These are phyloP conservation scores for Colletotrichum siamense DNA, from an alignment of 2,329 filamentous ascomycete species.

Conservation along the genomic window DNA sequence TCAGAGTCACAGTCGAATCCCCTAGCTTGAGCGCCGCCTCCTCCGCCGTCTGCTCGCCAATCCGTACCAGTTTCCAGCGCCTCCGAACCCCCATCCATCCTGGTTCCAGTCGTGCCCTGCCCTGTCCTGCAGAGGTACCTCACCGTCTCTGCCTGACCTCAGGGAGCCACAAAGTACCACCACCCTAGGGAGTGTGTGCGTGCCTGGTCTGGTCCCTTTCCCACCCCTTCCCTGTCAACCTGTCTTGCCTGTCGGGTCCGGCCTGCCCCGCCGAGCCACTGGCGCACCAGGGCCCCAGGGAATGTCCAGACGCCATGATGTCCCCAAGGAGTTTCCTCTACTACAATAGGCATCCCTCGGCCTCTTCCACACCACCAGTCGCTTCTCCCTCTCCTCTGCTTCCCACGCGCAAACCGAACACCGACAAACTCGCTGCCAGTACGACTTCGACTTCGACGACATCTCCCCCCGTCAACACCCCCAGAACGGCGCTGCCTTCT, in stretches of 20 bases:
- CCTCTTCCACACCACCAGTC: conserved; percentile 3
- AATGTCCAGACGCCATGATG: conserved; percentile 25
- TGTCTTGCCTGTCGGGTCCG: conserved; percentile 22
- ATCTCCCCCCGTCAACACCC: neutral
- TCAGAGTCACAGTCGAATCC: neutral
- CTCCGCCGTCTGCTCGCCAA: neutral
- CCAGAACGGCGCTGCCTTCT: conserved; percentile 21
- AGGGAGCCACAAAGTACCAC: neutral
- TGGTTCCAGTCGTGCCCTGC: neutral
- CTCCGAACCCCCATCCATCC: neutral
- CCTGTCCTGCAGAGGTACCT: conserved; percentile 8
- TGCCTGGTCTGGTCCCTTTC: conserved; percentile 18
- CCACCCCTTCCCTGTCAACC: conserved; percentile 20
- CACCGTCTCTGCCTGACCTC: neutral
- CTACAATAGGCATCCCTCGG: conserved; percentile 24
- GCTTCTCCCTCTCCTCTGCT: neutral
- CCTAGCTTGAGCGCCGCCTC: conserved; percentile 8
- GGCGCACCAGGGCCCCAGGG: conserved; percentile 13
- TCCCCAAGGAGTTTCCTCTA: conserved; percentile 27
- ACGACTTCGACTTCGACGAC: neutral
- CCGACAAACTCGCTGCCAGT: neutral
- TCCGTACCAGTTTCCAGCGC: neutral
- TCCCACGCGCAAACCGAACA: conserved; percentile 5
- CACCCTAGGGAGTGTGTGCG: neutral
- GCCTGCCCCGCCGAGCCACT: conserved; percentile 23